A percentile compares a stretch with the other conserved stretches of the same genome.
These are phyloP conservation scores for Penicillium mononematosum DNA, from an alignment of 495 filamentous ascomycete genomes.

Conservation along the genomic window DNA sequence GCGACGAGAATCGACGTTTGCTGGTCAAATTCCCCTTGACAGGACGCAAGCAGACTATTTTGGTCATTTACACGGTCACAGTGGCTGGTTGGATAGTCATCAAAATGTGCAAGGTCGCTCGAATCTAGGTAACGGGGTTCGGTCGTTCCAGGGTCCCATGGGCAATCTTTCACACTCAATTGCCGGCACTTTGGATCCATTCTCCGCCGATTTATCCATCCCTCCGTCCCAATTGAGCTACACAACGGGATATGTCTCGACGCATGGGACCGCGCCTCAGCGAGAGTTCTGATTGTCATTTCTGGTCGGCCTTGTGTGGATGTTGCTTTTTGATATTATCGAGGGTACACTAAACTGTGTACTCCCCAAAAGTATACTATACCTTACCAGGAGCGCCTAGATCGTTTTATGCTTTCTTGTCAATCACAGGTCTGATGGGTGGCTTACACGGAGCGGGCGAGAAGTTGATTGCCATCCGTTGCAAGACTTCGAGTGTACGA, in stretches of 20 bases:
- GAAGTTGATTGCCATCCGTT: background rate
- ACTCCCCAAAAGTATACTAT: constrained; percentile 7
- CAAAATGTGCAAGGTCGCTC: constrained; percentile 27
- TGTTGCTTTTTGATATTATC: background rate
- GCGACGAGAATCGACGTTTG: constrained; percentile 38
- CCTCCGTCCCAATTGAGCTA: constrained; percentile 39
- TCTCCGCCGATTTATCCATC: constrained; percentile 33
- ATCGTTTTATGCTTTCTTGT: background rate
- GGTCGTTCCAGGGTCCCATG: constrained; percentile 30
- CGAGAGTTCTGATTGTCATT: constrained; percentile 26
- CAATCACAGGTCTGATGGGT: background rate
- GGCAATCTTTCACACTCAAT: constrained; percentile 31
- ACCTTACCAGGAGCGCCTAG: background rate
- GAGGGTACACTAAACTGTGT: background rate
- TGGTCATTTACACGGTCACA: constrained; percentile 28
- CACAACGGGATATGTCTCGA: constrained; percentile 30
- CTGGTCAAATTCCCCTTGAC: constrained; percentile 27
- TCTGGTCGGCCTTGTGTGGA: background rate
- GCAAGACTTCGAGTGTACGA: background rate
- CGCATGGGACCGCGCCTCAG: constrained; percentile 31
- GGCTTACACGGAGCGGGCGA: background rate
- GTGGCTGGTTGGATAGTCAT: constrained; percentile 31
- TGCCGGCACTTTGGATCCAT: constrained; percentile 33
- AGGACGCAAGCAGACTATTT: constrained; percentile 38
- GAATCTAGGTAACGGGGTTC: constrained; percentile 20